Evolutionary conservation across 1,139 yeast genomes (phyloP).

Genomic region (Spathaspora sp.): DNA sequence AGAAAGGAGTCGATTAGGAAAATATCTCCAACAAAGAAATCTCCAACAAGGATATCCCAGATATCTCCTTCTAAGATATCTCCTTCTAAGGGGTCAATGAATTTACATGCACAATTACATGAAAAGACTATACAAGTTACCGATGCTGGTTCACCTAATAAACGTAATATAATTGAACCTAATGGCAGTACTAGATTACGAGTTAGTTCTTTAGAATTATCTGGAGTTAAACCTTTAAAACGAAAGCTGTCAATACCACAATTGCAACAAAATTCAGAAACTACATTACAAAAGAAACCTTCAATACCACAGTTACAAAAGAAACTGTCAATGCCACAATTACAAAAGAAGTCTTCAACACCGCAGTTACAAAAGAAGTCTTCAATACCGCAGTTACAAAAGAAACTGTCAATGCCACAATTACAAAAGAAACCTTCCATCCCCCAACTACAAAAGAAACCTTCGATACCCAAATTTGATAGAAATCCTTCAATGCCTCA

Average conservation of each 20-base stretch:
- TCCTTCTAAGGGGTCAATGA: slow-evolving; percentile 42
- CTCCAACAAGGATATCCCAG: slow-evolving; percentile 29
- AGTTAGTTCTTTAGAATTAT: slow-evolving; percentile 33
- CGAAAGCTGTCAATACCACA: slow-evolving; percentile 13
- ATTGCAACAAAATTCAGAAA: slow-evolving; percentile 12
- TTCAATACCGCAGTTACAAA: slow-evolving; percentile 18
- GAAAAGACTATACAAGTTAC: slow-evolving; percentile 11
- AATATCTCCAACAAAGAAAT: slow-evolving; percentile 40
- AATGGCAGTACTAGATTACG: slow-evolving; percentile 19
- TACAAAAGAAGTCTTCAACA: slow-evolving; percentile 14
- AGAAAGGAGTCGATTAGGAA: slow-evolving; percentile 18
- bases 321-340: slow-evolving; percentile 19
- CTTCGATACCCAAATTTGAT: slow-evolving; percentile 12
- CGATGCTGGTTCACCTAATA: slow-evolving; percentile 18
- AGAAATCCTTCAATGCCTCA: slow-evolving; percentile 13
- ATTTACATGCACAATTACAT: slow-evolving; percentile 33
- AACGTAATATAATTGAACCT: slow-evolving; percentile 24
- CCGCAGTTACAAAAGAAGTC: slow-evolving; percentile 19
- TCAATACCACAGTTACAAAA: slow-evolving; percentile 17
- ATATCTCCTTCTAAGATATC: slow-evolving; percentile 26
- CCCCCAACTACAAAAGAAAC: slow-evolving; percentile 17
- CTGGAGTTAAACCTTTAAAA: slow-evolving; percentile 27
- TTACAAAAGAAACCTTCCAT: slow-evolving; percentile 20
- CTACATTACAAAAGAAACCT: slow-evolving; percentile 18
- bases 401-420: slow-evolving; percentile 16